Evolutionary conservation across 1,284 basidiomycete species (phyloP).

Genomic region (Irpex lacteus): DNA sequence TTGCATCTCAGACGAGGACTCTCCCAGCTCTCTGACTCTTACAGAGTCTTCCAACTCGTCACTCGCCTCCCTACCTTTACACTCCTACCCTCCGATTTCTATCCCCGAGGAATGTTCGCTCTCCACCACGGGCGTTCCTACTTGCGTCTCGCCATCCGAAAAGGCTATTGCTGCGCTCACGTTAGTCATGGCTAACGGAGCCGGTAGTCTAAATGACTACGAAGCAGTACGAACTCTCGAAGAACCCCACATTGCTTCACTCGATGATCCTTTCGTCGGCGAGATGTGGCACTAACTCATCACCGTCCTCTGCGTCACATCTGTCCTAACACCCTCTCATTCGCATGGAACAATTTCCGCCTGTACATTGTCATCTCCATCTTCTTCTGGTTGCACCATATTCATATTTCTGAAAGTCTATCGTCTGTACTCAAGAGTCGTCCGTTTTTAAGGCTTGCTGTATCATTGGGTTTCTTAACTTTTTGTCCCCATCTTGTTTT

Average conservation of each 20-base stretch:
- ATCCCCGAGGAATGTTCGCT: slow-evolving; percentile 12
- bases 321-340: not conserved
- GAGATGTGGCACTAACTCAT: slow-evolving; percentile 54
- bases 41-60: slow-evolving; percentile 38
- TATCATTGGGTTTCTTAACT: not conserved
- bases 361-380: not conserved
- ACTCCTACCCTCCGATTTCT: slow-evolving; percentile 20
- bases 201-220: slow-evolving; percentile 66
- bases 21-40: slow-evolving; percentile 28
- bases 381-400: not conserved
- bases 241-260: slow-evolving; percentile 27
- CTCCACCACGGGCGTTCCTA: slow-evolving; percentile 12
- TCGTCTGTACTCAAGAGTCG: not conserved
- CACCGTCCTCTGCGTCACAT: not conserved
- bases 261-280: slow-evolving; percentile 49
- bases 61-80: slow-evolving; percentile 25
- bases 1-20: slow-evolving; percentile 12
- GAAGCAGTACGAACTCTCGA: slow-evolving; percentile 46
- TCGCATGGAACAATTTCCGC: no score
- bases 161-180: slow-evolving; percentile 62
- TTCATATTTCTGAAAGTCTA: no score
- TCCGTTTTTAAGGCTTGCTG: not conserved
- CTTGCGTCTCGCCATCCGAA: slow-evolving; percentile 42
- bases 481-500: not conserved
- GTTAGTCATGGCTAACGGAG: slow-evolving; percentile 66